These are phyloP conservation scores for Parsonsia alboflavescens DNA, from an alignment of 257 asterid species.

Conservation along the genomic window DNA sequence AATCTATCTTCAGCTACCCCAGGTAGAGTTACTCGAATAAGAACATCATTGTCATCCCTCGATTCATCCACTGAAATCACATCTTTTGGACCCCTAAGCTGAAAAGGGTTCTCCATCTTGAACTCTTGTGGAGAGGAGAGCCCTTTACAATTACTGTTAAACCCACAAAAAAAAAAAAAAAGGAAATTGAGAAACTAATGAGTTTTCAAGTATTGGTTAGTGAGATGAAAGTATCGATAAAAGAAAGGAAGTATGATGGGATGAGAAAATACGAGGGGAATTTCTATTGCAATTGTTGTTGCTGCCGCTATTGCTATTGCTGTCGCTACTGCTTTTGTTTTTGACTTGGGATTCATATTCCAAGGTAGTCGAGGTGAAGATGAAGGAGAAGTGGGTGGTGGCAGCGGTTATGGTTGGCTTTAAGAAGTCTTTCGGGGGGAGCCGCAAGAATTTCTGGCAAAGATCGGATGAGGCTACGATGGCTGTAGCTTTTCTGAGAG, in stretches of 20 bases:
- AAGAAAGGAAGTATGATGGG: neutral
- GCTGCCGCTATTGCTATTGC: too few species aligned
- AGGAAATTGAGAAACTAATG: neutral
- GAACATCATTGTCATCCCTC: constrained; percentile 12
- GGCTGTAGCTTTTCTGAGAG: neutral
- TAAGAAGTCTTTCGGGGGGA: too few species aligned
- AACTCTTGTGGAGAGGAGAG: neutral
- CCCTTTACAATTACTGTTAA: neutral
- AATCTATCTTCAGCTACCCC: constrained; percentile 29
- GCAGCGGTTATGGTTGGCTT: neutral
- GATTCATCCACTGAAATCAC: constrained; percentile 21
- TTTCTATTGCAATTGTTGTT: neutral
- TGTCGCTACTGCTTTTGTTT: neutral
- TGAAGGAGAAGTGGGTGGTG: neutral
- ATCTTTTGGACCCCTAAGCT: constrained; percentile 22
- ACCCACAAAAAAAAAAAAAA: neutral
- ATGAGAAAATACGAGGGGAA: neutral
- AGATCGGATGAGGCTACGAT: neutral
- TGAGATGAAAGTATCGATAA: too few species aligned
- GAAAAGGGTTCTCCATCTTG: constrained; percentile 32
- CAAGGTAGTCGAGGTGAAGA: neutral
- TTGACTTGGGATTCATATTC: neutral
- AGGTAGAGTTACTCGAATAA: constrained; percentile 31
- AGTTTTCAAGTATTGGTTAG: neutral
- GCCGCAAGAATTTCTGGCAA: neutral